Evolutionary conservation across 2,329 filamentous ascomycete genomes (phyloP).

Genomic region (Paracoccidioides lutzii): DNA sequence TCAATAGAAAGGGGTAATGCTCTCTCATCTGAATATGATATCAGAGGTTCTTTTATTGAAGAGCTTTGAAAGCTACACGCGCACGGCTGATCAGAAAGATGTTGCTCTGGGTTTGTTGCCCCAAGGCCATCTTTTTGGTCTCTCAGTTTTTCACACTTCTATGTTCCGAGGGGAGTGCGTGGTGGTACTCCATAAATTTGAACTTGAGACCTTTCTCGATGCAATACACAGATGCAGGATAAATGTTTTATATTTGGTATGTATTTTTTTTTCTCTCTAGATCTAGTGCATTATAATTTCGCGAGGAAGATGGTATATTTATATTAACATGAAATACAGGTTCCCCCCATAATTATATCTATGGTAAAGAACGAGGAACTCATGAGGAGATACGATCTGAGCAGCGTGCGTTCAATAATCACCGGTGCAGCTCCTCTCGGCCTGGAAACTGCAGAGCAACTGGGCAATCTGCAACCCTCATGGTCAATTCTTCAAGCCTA

Average conservation of each 20-base stretch:
- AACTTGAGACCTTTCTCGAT: conserved; percentile 46
- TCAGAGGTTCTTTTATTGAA: conserved; percentile 52
- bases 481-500: conserved; percentile 57
- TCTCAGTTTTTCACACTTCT: conserved; percentile 49
- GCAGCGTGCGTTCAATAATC: conserved; percentile 48
- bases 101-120: conserved; percentile 52
- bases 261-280: not conserved
- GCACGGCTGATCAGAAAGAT: conserved; percentile 36
- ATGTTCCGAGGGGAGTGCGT: conserved; percentile 56
- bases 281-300: not conserved
- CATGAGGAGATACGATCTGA: conserved; percentile 53
- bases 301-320: not conserved
- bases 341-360: conserved; percentile 58
- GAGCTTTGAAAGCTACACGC: conserved; percentile 33
- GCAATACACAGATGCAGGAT: conserved; percentile 54
- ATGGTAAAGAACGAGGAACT: conserved; percentile 49
- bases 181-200: conserved; percentile 61
- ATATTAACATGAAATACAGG: conserved; percentile 5
- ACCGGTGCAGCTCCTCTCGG: conserved; percentile 62
- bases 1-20: conserved; percentile 57
- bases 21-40: conserved; percentile 60
- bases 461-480: conserved; percentile 44
- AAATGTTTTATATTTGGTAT: conserved; percentile 49
- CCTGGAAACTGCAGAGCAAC: conserved; percentile 50
- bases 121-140: conserved; percentile 62